phyloP scores from a whole-genome alignment of 2,329 filamentous ascomycete genomes.

The Ampelomyces quisqualis region DNA sequence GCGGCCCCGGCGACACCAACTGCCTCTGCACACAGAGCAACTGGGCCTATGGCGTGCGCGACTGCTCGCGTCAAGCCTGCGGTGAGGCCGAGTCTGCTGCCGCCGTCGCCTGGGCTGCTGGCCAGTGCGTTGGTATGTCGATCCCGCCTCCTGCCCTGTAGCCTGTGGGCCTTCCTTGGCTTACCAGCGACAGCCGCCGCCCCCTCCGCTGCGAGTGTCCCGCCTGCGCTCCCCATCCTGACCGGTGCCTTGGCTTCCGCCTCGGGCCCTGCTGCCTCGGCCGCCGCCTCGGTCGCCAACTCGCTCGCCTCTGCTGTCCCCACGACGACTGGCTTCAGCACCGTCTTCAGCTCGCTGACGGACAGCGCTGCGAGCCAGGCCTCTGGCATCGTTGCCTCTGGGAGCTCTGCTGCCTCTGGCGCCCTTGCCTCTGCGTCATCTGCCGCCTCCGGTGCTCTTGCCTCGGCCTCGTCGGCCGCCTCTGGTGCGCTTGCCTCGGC shows the following conservation, averaged over 20 bases:
- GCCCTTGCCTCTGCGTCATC: constrained; percentile 12
- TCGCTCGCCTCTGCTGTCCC: constrained; percentile 18
- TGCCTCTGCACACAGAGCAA: constrained; percentile 50
- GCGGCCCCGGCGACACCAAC: constrained; percentile 38
- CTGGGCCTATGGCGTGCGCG: constrained; percentile 52
- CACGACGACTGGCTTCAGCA: constrained; percentile 29
- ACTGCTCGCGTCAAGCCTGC: constrained; percentile 50
- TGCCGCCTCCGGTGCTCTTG: constrained; percentile 11
- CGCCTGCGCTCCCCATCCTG: constrained; percentile 17
- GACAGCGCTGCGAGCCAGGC: constrained; percentile 15
- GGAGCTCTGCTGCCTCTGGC: constrained; percentile 15
- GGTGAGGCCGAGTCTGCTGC: constrained; percentile 21
- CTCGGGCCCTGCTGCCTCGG: constrained; percentile 3
- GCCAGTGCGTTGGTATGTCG: constrained; percentile 37
- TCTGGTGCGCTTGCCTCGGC: constrained; percentile 8
- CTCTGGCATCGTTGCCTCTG: constrained; percentile 14
- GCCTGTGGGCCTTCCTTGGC: constrained; percentile 13
- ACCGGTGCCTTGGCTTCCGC: constrained; percentile 14
- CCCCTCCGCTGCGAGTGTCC: constrained; percentile 13
- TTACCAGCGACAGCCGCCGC: constrained; percentile 7
- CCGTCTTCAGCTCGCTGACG: constrained; percentile 17
- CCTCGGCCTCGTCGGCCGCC: constrained; percentile 8
- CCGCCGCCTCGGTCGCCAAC: constrained; percentile 4
- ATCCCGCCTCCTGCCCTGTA: constrained; percentile 2
- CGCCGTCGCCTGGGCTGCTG: constrained; percentile 39